A percentile compares a stretch with the other conserved stretches of the same genome.
Conservation (phyloP, 331 rosid genomes). For the Malus hybrid region DNA sequence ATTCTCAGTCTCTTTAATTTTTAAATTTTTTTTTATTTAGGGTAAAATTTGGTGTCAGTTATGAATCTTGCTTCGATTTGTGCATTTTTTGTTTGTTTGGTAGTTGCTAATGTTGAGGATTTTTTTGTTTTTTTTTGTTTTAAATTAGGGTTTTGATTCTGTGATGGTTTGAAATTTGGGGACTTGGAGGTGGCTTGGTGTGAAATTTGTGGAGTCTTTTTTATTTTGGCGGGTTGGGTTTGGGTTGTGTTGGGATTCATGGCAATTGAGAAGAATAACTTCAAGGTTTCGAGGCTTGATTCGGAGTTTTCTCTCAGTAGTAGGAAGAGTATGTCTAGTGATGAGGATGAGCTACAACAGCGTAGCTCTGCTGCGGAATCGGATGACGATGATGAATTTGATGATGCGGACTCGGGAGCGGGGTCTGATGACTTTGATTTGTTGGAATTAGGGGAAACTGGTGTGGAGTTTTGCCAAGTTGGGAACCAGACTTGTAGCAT, state of each 20-base stretch:
- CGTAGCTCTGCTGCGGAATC: slow-evolving; percentile 66
- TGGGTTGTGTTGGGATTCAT: slow-evolving; percentile 52
- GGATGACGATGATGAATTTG: slow-evolving; percentile 86
- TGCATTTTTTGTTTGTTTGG: not conserved
- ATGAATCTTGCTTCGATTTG: not conserved
- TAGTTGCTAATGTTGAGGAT: slow-evolving; percentile 2
- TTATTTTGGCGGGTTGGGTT: slow-evolving; percentile 14
- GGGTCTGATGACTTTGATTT: slow-evolving; percentile 98
- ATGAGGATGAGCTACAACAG: slow-evolving; percentile 75
- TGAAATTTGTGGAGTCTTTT: not conserved
- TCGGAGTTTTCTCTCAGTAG: slow-evolving; percentile 72
- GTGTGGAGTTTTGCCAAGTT: slow-evolving; percentile 92
- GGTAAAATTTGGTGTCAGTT: not conserved
- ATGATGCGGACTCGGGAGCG: slow-evolving; percentile 96
- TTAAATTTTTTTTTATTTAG: not conserved
- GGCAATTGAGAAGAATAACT: slow-evolving; percentile 98
- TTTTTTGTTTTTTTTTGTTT: slow-evolving; percentile 1
- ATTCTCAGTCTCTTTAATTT: not conserved
- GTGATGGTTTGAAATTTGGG: slow-evolving; percentile 12
- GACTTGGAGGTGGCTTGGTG: slow-evolving; percentile 7
- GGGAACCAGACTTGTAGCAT: slow-evolving; percentile 89
- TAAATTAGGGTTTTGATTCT: slow-evolving; percentile 51
- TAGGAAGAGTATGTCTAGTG: slow-evolving; percentile 84
- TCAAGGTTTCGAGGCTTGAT: slow-evolving; percentile 81
- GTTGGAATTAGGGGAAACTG: slow-evolving; percentile 89